Evolutionary conservation across 2,329 filamentous ascomycete genomes (phyloP).

Genomic region (Aureobasidium leucospermi): DNA sequence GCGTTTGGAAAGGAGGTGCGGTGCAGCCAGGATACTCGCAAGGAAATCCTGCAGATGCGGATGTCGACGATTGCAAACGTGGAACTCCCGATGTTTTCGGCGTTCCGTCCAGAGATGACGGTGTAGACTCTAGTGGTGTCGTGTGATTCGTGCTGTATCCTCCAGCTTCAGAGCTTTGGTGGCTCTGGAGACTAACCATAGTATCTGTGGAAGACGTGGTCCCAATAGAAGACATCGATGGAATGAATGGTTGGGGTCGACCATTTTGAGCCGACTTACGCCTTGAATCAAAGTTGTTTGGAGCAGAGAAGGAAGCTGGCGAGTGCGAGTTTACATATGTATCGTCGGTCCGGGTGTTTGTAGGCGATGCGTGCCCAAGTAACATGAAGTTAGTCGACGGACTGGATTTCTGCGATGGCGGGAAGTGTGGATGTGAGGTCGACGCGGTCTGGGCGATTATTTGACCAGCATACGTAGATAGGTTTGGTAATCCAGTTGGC

Average conservation of each 20-base stretch:
- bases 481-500: conserved; percentile 15
- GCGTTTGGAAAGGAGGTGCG: conserved; percentile 68
- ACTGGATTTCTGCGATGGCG: conserved; percentile 22
- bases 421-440: conserved; percentile 20
- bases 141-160: conserved; percentile 29
- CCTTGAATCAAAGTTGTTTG: conserved; percentile 6
- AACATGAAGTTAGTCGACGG: conserved; percentile 17
- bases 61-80: conserved; percentile 23
- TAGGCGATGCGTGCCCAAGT: conserved; percentile 15
- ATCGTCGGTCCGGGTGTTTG: conserved; percentile 11
- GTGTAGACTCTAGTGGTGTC: conserved; percentile 26
- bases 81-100: conserved; percentile 19
- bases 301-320: conserved; percentile 9
- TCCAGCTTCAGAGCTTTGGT: conserved; percentile 23
- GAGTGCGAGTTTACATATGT: conserved; percentile 14
- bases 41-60: conserved; percentile 33
- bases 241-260: conserved; percentile 9
- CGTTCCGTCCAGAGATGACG: conserved; percentile 25
- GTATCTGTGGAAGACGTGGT: conserved; percentile 22
- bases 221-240: neutral
- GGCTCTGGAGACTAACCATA: conserved; percentile 22
- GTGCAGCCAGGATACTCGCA: conserved; percentile 60
- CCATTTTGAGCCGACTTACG: neutral
- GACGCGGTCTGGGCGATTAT: conserved; percentile 24
- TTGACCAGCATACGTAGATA: conserved; percentile 17